Evolutionary conservation across 2,329 filamentous ascomycete species (phyloP), one percentile per base, ranked within the genome.

Genomic region (Epichloe bromicola): DNA sequence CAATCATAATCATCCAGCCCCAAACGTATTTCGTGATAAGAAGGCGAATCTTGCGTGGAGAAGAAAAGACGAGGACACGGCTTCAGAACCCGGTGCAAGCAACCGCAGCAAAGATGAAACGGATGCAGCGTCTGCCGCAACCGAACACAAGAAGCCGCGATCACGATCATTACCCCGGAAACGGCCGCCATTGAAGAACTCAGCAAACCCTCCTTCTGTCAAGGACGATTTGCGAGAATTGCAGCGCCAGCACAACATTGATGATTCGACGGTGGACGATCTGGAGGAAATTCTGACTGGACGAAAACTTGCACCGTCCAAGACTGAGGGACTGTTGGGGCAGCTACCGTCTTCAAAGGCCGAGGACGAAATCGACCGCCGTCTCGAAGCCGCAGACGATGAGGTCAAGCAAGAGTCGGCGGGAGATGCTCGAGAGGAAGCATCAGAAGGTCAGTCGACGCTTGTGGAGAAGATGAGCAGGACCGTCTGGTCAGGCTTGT

Each of bases 231-330:
- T 81, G 30, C 65, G 71, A 30, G 71, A 76, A 48, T 74, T 82
- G 44, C 70, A 77, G 54, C 69, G 69, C 15, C 66, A 64, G 43
- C 72, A 79, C 57, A 70, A 79, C 49, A 73, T 80, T 26, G 77
- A 81, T 17, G 78, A 81, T 57, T 78, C 75, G 1, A 80, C 77
- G 0, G 61, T 80, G n/a, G 78, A 81, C 46, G 75, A 80, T 54
- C 66, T 80, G 33, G 75, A 75, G 51, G 72, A 75, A 30, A 64
- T 80, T 39, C 59, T 79, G 26, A 61, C 63, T 33, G 66, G 66
- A n/a, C 65, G 64, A 48, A 67, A 66, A 51, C 55, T 61, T 5
- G 55, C 58, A 11, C 58, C 59, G 7, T 57, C 57, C 7, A 57
- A 58, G 39, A 51, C 63, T 12, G 56, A 61, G 38, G 56, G 53